These are phyloP conservation scores for Amanita exitialis DNA, from an alignment of 768 basidiomycete species.

Conservation along the genomic window DNA sequence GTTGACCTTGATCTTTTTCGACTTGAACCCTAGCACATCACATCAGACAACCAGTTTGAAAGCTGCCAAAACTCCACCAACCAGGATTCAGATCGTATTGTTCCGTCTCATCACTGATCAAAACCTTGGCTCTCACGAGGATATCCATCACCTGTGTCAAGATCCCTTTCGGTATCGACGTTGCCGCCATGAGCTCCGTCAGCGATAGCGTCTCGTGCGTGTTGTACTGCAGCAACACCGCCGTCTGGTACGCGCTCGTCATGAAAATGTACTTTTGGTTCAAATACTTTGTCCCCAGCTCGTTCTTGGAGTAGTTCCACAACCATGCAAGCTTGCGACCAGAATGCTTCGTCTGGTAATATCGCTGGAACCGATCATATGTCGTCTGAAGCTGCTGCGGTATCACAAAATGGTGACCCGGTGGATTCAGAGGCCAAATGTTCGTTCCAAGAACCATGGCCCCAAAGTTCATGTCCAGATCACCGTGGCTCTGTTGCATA, in stretches of 20 bases:
- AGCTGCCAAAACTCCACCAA: conserved; percentile 15
- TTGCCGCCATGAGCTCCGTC: conserved; percentile 70
- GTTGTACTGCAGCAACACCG: conserved; percentile 92
- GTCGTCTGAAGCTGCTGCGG: conserved; percentile 81
- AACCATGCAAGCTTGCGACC: conserved; percentile 96
- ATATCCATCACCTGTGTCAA: conserved; percentile 63
- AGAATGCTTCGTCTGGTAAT: conserved; percentile 89
- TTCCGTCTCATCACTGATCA: conserved; percentile 79
- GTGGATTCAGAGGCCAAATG: conserved; percentile 89
- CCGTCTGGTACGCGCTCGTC: conserved; percentile 93
- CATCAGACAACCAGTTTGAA: conserved; percentile 28
- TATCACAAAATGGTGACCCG: conserved; percentile 78
- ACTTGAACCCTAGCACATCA: conserved; percentile 60
- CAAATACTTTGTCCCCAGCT: conserved; percentile 86
- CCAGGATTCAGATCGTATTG: conserved; percentile 90
- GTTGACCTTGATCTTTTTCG: conserved; percentile 89
- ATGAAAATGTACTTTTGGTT: conserved; percentile 94
- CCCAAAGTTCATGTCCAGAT: conserved; percentile 83
- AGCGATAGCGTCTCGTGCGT: conserved; percentile 77
- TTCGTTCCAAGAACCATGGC: conserved; percentile 93
- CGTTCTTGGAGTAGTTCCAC: conserved; percentile 98
- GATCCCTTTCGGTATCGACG: conserved; percentile 70
- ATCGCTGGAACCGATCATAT: conserved; percentile 86
- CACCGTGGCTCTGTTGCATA: conserved; percentile 79
- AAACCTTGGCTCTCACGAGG: conserved; percentile 81